phyloP scores from a whole-genome alignment of 1,139 yeast species.

The Kurtzmaniella quercitrusa region DNA sequence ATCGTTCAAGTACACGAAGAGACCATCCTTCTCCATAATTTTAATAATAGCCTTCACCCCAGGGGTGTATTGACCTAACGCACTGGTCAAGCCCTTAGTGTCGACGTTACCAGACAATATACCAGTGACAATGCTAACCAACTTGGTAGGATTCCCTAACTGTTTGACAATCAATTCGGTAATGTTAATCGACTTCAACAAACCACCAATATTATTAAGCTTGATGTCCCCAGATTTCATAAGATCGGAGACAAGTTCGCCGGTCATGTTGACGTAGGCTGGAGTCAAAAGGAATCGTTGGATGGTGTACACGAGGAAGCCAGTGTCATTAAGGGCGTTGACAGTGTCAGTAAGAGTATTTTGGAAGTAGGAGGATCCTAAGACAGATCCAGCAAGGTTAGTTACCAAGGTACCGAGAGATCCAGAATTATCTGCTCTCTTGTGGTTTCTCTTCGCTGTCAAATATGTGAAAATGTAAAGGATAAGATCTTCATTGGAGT shows the following conservation, averaged over 20 bases:
- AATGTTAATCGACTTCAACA: slow-evolving; percentile 19
- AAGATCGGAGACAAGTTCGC: slow-evolving; percentile 22
- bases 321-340: slow-evolving; percentile 41
- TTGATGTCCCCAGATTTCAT: slow-evolving; percentile 22
- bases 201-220: slow-evolving; percentile 12
- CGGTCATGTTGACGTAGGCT: slow-evolving; percentile 37
- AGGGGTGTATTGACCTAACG: slow-evolving; percentile 26
- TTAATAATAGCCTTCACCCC: slow-evolving; percentile 28
- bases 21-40: slow-evolving; percentile 36
- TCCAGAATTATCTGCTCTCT: slow-evolving; percentile 13
- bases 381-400: slow-evolving; percentile 26
- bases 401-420: slow-evolving; percentile 24
- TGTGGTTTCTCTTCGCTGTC: slow-evolving; percentile 11
- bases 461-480: slow-evolving; percentile 16
- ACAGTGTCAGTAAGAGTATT: slow-evolving; percentile 24
- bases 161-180: slow-evolving; percentile 20
- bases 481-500: slow-evolving; percentile 26
- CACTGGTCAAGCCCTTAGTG: slow-evolving; percentile 8
- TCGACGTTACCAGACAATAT: slow-evolving; percentile 21
- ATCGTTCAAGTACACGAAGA: slow-evolving; percentile 36
- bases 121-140: slow-evolving; percentile 20
- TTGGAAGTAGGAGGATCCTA: slow-evolving; percentile 26
- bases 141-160: slow-evolving; percentile 22
- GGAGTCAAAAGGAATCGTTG: slow-evolving; percentile 34
- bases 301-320: slow-evolving; percentile 34